Conservation (phyloP, 306 rosid species). For the Acacia crassicarpa region DNA sequence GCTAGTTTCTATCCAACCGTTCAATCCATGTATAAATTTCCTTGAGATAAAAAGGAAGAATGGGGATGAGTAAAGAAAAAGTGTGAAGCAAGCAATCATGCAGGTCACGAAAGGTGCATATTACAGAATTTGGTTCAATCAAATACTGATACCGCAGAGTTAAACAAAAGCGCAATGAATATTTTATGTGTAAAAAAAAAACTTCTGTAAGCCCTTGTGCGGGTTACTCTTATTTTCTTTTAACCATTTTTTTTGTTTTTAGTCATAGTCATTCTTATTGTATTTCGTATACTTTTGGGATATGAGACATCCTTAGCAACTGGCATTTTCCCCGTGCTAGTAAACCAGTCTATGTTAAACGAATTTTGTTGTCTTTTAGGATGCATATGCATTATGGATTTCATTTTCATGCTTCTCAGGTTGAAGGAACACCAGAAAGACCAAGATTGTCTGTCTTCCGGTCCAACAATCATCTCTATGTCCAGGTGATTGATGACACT, state of each 20-base stretch:
- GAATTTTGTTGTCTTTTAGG: constrained; percentile 27
- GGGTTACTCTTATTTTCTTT: background rate
- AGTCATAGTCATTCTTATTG: background rate
- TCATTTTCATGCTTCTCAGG: constrained; percentile 43
- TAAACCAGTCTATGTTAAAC: background rate
- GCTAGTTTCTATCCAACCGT: constrained; percentile 1
- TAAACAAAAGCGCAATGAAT: no score
- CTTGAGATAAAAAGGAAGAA: background rate
- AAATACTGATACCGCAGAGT: constrained; percentile 3
- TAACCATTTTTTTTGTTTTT: background rate
- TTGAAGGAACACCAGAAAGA: constrained; percentile 95
- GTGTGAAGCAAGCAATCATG: background rate
- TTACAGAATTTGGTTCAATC: background rate
- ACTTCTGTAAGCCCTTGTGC: background rate
- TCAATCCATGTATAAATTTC: background rate
- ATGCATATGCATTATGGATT: constrained; percentile 16
- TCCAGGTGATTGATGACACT: constrained; percentile 94
- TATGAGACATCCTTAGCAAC: background rate
- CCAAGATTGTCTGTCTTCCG: constrained; percentile 90
- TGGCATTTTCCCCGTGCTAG: background rate
- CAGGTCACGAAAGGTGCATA: background rate
- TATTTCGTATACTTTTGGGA: background rate
- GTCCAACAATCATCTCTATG: constrained; percentile 89
- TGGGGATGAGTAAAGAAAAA: background rate
- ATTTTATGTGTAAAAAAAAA: background rate